These are phyloP conservation scores for Fusarium torulosum DNA, from an alignment of 2,329 filamentous ascomycete genomes.

Conservation along the genomic window DNA sequence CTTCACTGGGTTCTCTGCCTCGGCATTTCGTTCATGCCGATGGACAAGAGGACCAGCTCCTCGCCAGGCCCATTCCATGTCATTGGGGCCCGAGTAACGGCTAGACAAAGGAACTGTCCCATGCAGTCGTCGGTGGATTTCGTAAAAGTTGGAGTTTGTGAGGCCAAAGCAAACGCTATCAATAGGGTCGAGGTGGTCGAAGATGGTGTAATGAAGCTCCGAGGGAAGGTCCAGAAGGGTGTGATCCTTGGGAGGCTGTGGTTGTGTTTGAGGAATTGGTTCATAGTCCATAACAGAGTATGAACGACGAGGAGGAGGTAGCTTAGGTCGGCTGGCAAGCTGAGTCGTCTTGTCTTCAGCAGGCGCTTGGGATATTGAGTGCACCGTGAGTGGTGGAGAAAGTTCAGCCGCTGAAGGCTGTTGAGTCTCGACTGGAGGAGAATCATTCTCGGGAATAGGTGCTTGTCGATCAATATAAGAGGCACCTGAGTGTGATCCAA, in stretches of 20 bases:
- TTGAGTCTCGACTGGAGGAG: constrained; percentile 18
- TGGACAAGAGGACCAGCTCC: constrained; percentile 62
- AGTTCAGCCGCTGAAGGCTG: constrained; percentile 31
- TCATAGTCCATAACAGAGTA: constrained; percentile 73
- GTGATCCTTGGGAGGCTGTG: constrained; percentile 60
- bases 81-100: constrained; percentile 70
- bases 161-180: constrained; percentile 73
- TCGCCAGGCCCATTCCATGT: constrained; percentile 74
- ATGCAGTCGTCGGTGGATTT: constrained; percentile 68
- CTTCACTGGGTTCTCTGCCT: constrained; percentile 53
- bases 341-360: constrained; percentile 41
- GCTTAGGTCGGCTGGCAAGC: constrained; percentile 50
- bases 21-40: constrained; percentile 37
- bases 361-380: constrained; percentile 30
- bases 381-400: neutral
- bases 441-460: constrained; percentile 54
- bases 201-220: constrained; percentile 71
- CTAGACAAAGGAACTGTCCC: constrained; percentile 68
- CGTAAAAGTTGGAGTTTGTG: constrained; percentile 69
- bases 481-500: constrained; percentile 40
- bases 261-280: constrained; percentile 60
- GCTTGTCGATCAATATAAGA: constrained; percentile 48
- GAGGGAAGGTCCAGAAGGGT: constrained; percentile 66
- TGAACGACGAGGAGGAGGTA: constrained; percentile 65
- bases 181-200: constrained; percentile 73